Conservation (phyloP, 495 filamentous ascomycete genomes). For the Penicillium crystallinum region DNA sequence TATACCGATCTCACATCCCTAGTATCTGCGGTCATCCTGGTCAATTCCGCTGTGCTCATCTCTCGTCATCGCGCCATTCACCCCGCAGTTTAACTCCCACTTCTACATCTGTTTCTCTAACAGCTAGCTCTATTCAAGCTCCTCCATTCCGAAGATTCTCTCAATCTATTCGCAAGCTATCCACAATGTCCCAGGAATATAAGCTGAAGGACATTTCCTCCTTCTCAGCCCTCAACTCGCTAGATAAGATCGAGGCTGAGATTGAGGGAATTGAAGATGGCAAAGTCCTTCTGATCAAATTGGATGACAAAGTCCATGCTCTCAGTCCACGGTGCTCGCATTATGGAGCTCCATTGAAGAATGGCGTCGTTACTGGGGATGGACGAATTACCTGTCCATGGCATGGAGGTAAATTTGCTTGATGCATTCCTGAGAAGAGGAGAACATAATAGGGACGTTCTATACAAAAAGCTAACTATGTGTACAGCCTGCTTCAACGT, state of each 20-base stretch:
- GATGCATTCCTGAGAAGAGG: background rate
- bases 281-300: conserved; percentile 80
- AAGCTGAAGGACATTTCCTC: conserved; percentile 76
- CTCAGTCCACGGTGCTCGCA: conserved; percentile 87
- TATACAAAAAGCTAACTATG: conserved; percentile 10
- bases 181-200: conserved; percentile 60
- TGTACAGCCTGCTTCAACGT: conserved; percentile 81
- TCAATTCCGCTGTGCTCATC: background rate
- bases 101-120: background rate
- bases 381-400: conserved; percentile 88
- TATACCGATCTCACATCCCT: background rate
- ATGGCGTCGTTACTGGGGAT: conserved; percentile 74
- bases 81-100: background rate
- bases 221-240: conserved; percentile 59
- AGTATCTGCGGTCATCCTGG: background rate
- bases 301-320: conserved; percentile 68
- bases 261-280: conserved; percentile 81
- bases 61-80: conserved; percentile 2
- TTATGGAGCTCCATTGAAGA: conserved; percentile 83
- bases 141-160: background rate
- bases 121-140: background rate
- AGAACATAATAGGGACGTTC: too few species aligned
- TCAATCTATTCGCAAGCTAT: background rate
- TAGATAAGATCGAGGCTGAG: conserved; percentile 83
- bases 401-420: conserved; percentile 71